Base-by-base conservation (phyloP, 2,329 filamentous ascomycete genomes). In the Alternaria brassicicola region DNA sequence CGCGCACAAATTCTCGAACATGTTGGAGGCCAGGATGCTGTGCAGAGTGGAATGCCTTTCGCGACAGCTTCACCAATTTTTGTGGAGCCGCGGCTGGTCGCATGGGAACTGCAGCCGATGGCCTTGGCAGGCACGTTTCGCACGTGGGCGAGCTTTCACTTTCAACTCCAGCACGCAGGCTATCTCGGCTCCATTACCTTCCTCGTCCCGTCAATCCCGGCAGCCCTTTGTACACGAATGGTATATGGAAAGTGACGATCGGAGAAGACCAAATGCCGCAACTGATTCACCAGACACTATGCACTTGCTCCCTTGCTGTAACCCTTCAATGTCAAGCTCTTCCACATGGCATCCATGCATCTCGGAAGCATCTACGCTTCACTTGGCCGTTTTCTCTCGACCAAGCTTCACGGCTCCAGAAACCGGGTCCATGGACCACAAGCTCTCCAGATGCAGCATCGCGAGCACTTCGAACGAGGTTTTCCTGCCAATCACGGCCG, bases 1-100 rank as follows among this genome's bases (percentile, higher is more conserved):
- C 25, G 91, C 92, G 83, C 94, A 97, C 65, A 96, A 85, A 65
- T 92, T 96, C 78, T 97, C 93, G 74, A 96, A 92, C 92, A 96
- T 96, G 71, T 63, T 51, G 19, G 51, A 33, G 36, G 10, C 42
- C 12, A 39, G 47, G 49, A 47, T 52, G 54, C 15, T 55, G 53
- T n/a, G 43, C 50, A 19, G 31, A 43, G 19, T 39, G 15, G 54
- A 47, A 33, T 43, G 26, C 55, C 46, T 21, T 30, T 43, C 23
- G 38, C 57, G 36, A 55, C 35, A 62, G 64, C 64, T 65, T 53
- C 56, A 59, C 66, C 51, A 65, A 66, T 71, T 73, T 71, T 64
- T 63, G 66, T 67, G 68, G 66, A 66, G 54, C 61, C 52, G 33
- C 31, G 45, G 43, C 30, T 33, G 26, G 26, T 23, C 26, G 42